Evolutionary conservation across 2,329 filamentous ascomycete species (phyloP).

Genomic region (Paracamarosporium sp.): DNA sequence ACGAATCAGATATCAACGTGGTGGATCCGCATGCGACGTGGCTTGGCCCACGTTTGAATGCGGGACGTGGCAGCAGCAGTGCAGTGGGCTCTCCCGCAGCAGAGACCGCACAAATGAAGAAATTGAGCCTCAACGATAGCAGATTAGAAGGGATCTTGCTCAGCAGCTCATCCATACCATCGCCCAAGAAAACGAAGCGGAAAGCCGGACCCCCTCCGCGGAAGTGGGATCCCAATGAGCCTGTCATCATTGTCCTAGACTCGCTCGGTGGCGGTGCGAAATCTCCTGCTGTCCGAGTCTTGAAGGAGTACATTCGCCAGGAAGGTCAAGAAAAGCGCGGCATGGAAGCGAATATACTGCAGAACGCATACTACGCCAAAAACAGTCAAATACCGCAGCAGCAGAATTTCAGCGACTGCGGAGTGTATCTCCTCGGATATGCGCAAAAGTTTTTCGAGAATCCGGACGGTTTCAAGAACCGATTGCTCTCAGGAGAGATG

Average conservation of each 20-base stretch:
- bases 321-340: constrained; percentile 73
- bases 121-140: constrained; percentile 13
- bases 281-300: constrained; percentile 64
- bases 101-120: constrained; percentile 10
- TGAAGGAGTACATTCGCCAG: constrained; percentile 78
- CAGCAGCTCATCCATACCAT: constrained; percentile 14
- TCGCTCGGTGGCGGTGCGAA: constrained; percentile 74
- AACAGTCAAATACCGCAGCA: constrained; percentile 74
- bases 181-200: constrained; percentile 24
- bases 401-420: constrained; percentile 86
- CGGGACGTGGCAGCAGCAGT: neutral
- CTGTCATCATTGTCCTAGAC: constrained; percentile 85
- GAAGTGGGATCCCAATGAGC: constrained; percentile 48
- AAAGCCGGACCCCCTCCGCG: constrained; percentile 23
- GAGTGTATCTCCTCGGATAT: constrained; percentile 85
- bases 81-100: constrained; percentile 5
- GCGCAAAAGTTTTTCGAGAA: constrained; percentile 79
- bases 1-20: constrained; percentile 24
- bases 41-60: neutral
- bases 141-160: constrained; percentile 16
- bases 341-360: constrained; percentile 53
- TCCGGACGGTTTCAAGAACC: constrained; percentile 73
- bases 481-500: constrained; percentile 71
- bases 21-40: constrained; percentile 24
- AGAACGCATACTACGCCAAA: constrained; percentile 70